These are phyloP conservation scores for Cytospora mali DNA, from an alignment of 2,329 filamentous ascomycete genomes.

Conservation along the genomic window DNA sequence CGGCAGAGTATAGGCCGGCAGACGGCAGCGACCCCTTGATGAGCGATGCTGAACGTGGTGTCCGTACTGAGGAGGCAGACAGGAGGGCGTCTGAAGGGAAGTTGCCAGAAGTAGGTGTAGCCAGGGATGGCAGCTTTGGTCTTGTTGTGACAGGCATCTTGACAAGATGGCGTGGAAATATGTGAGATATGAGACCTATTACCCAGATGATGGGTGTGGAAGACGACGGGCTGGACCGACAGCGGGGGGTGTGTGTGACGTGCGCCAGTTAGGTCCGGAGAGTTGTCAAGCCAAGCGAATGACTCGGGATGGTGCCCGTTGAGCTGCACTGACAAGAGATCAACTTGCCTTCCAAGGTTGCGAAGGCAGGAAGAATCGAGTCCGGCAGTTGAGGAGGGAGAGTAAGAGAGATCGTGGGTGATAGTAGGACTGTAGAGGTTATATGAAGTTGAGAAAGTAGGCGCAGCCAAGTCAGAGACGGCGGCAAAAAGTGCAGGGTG, in stretches of 20 bases:
- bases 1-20: slow-evolving; percentile 44
- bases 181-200: slow-evolving; percentile 24
- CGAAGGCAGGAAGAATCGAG: slow-evolving; percentile 36
- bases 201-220: slow-evolving; percentile 17
- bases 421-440: slow-evolving; percentile 35
- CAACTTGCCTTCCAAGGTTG: slow-evolving; percentile 39
- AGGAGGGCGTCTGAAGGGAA: slow-evolving; percentile 50
- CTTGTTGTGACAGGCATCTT: slow-evolving; percentile 58
- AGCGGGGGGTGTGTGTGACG: slow-evolving; percentile 25
- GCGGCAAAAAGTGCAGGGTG: slow-evolving; percentile 30
- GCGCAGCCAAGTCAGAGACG: slow-evolving; percentile 28
- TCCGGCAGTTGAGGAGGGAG: slow-evolving; percentile 41
- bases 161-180: slow-evolving; percentile 30
- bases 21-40: slow-evolving; percentile 41
- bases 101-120: slow-evolving; percentile 63
- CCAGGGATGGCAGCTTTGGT: slow-evolving; percentile 61
- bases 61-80: slow-evolving; percentile 60
- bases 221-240: slow-evolving; percentile 23
- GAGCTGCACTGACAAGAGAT: slow-evolving; percentile 43
- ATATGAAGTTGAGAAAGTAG: slow-evolving; percentile 34
- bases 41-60: slow-evolving; percentile 64
- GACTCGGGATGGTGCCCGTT: slow-evolving; percentile 41
- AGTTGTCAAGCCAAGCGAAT: slow-evolving; percentile 47
- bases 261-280: slow-evolving; percentile 28
- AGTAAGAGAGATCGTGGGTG: slow-evolving; percentile 30